Base-by-base conservation (phyloP, 495 filamentous ascomycete species). In the Trichoderma reesei region DNA sequence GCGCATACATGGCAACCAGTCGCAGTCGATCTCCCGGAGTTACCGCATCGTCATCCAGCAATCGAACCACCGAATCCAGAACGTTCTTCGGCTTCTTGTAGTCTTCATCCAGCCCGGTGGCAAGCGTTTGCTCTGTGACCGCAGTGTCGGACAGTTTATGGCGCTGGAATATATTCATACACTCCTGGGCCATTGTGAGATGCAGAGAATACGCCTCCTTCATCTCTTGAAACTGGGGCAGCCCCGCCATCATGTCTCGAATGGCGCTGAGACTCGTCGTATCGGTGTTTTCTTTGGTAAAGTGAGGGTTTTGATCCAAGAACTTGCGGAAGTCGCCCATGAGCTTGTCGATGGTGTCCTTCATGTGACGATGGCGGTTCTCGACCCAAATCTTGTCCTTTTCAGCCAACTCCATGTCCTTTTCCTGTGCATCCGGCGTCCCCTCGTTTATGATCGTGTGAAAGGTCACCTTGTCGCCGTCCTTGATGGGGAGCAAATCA, bases 131-230 rank as follows among this genome's bases (percentile, higher is more conserved):
- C 71, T 98, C 93, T 3, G 91, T 82, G 2, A 88, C 87, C 56
- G 90, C 93, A 65, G 97, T 80, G 69, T 98, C 95, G 48, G 86
- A 80, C 5, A 98, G 81, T 69, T 96, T 96, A 67, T 86, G 83
- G 20, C 84, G 76, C 69, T 96, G 85, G 69, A 98, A 98, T 51
- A 87, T 82, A 65, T 89, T 90, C 94, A 98, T 97, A 67, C 91
- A 93, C 69, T 96, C 92, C 70, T 96, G 89, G n/a, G 94, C 95
- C 94, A 98, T 98, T 66, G 84, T 93, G 16, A 98, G 79, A 73
- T 98, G 94, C 38, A 98, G 80, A 0, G 94, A 92, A 71, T 98
- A 98, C 41, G 91, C 88, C 72, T 96, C 89, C 75, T 98, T 96
- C 76, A 92, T 89, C 71, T 90, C 88, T 64, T 95, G 91, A 71